These are phyloP conservation scores for Phytophthora agathidicida DNA, from an alignment of 352 stramenopile genomes.

Conservation along the genomic window DNA sequence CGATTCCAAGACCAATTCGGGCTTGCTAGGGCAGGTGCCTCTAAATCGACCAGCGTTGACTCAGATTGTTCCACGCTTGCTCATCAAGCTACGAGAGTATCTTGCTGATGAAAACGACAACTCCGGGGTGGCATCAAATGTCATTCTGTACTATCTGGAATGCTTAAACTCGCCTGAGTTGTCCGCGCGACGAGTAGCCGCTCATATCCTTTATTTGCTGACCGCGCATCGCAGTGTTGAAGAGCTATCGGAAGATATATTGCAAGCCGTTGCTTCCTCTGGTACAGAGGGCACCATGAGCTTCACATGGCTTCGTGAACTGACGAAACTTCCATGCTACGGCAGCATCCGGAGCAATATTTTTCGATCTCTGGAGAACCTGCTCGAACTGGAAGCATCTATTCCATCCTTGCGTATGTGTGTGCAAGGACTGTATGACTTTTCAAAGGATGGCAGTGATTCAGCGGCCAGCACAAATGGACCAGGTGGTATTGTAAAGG, in stretches of 20 bases:
- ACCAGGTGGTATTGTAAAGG: constrained; percentile 15
- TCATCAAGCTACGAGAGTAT: constrained; percentile 64
- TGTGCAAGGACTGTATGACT: constrained; percentile 68
- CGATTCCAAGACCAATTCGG: constrained; percentile 3
- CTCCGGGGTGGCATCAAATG: constrained; percentile 42
- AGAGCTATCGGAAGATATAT: constrained; percentile 34
- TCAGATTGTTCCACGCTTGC: constrained; percentile 60
- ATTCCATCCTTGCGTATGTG: constrained; percentile 69
- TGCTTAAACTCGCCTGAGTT: constrained; percentile 61
- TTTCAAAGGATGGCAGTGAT: constrained; percentile 52
- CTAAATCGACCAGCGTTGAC: constrained; percentile 43
- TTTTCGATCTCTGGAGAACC: constrained; percentile 67
- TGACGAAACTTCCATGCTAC: constrained; percentile 77
- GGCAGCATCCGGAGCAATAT: constrained; percentile 55
- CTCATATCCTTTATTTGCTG: constrained; percentile 69
- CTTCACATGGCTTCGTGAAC: constrained; percentile 74
- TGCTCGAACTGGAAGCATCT: constrained; percentile 78
- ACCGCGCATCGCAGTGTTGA: constrained; percentile 39
- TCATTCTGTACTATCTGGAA: constrained; percentile 79
- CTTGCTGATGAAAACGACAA: constrained; percentile 42
- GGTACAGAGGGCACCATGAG: constrained; percentile 39
- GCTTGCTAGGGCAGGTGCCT: constrained; percentile 20
- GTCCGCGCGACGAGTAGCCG: constrained; percentile 59
- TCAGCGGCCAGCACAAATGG: constrained; percentile 4
- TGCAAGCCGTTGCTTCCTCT: constrained; percentile 17